Evolutionary conservation across 176 grass and related monocot species (phyloP), one percentile per base, ranked within the genome.

Genomic region (Panicum miliaceum): DNA sequence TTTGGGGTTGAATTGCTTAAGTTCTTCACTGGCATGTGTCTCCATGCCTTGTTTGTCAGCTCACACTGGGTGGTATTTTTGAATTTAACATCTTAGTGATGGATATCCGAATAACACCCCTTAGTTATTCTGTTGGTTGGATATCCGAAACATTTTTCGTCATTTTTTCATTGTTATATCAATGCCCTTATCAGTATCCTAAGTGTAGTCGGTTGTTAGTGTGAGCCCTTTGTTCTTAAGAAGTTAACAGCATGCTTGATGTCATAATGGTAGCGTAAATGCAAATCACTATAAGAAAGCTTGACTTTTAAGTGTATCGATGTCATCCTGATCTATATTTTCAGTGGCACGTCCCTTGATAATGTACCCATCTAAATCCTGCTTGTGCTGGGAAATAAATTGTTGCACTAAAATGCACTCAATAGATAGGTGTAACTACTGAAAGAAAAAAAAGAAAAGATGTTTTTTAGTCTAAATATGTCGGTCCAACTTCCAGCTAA

Each of bases 1-100:
- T 88, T 43, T 72, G 16, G 1, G 71, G 27, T 12, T 10, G 26
- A 37, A 65, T 84, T 84, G 43, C 19, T 82, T 1, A 68, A 20
- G 36, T 45, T 9, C 59, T 40, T 81, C 18, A 23, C 52, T 75
- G 62, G 42, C 29, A 84, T 73, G 75, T 73, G 68, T 45, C 38
- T 20, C 7, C 22, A 74, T 57, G 43, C 19, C 26, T 52, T 48
- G 38, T 42, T 87, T 79, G 66, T 71, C 38, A 43, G 29, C 22
- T 64, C 41, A 54, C 74, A 6, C 50, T 35, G 18, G 13, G 75
- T 75, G n/a, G 1, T 75, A 59, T 60, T 75, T 68, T 85, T 14
- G 38, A 59, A 80, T 68, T 53, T 59, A 60, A 80, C 51, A 84
- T 88, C 80, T 73, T 79, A 29, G 20, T 8, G 16, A 56, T 32